Percentiles rank a stretch among this genome's conserved stretches.
Conservation (phyloP, 73 alveolate genomes). For the Urostyla sp. region DNA sequence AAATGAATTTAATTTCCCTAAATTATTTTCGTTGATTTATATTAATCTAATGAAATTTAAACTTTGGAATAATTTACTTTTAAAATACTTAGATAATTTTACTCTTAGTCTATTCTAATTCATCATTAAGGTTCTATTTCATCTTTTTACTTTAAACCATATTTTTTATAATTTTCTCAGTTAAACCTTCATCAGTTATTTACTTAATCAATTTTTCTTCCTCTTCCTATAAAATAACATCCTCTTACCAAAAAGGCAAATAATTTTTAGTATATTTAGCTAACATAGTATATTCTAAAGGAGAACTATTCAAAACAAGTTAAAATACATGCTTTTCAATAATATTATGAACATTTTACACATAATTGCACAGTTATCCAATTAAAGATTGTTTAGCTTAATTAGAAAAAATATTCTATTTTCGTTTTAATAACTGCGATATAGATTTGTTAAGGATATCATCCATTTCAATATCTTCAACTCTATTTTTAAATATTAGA, state of each 20-base stretch:
- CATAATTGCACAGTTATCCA: not conserved
- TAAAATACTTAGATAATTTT: not conserved
- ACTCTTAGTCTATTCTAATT: slow-evolving; percentile 12
- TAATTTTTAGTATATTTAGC: slow-evolving; percentile 4
- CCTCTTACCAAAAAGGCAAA: slow-evolving; percentile 34
- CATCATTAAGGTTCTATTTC: slow-evolving; percentile 35
- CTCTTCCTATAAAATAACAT: slow-evolving; percentile 22
- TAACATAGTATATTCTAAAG: slow-evolving; percentile 11
- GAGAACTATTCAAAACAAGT: not conserved
- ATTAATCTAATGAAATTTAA: no score
- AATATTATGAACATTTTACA: not conserved
- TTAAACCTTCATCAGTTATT: slow-evolving; percentile 35
- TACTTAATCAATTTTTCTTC: not conserved
- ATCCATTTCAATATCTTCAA: slow-evolving; percentile 3
- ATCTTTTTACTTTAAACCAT: slow-evolving; percentile 2
- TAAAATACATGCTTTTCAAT: not conserved
- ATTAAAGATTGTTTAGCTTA: not conserved
- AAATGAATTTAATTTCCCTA: not conserved
- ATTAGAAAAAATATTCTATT: not conserved
- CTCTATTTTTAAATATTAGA: not conserved
- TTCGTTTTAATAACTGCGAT: no score
- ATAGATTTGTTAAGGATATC: not conserved
- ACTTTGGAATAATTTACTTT: no score
- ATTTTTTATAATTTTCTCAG: slow-evolving; percentile 44
- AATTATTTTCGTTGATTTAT: not conserved